These are phyloP conservation scores for Scytalidium sp. DNA, from an alignment of 2,329 filamentous ascomycete genomes.

Conservation along the genomic window DNA sequence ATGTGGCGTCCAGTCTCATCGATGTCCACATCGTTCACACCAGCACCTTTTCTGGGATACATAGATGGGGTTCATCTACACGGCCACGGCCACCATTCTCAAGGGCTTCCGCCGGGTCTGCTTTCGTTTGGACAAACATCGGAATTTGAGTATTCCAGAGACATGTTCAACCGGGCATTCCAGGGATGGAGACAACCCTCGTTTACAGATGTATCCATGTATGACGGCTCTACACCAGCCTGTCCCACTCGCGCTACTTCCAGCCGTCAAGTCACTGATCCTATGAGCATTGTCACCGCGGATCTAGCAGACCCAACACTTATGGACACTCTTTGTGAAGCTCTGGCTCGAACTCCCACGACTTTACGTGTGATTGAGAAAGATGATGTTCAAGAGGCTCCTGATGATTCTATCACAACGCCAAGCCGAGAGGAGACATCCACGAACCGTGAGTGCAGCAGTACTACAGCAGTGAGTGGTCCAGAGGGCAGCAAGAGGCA, in stretches of 20 bases:
- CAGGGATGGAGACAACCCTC: slow-evolving; percentile 29
- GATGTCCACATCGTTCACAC: slow-evolving; percentile 27
- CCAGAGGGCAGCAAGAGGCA: slow-evolving; percentile 35
- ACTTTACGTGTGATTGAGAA: too few species aligned
- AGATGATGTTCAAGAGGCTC: too few species aligned
- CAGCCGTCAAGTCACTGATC: slow-evolving; percentile 28
- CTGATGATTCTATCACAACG: too few species aligned
- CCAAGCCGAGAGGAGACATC: too few species aligned
- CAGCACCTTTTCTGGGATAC: slow-evolving; percentile 30
- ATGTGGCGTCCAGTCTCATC: slow-evolving; percentile 60
- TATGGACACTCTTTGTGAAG: slow-evolving; percentile 18
- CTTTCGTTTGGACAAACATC: slow-evolving; percentile 24
- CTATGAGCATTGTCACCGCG: slow-evolving; percentile 13
- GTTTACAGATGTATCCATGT: slow-evolving; percentile 44
- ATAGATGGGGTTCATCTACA: slow-evolving; percentile 53
- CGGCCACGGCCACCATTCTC: slow-evolving; percentile 58
- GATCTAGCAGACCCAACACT: not conserved
- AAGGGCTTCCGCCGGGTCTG: slow-evolving; percentile 14
- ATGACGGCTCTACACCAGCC: slow-evolving; percentile 36
- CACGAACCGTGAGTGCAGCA: too few species aligned
- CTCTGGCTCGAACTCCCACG: slow-evolving; percentile 9
- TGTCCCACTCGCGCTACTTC: slow-evolving; percentile 25
- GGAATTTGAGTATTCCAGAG: slow-evolving; percentile 37
- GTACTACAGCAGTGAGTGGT: not conserved
- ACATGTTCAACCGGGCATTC: slow-evolving; percentile 24